Evolutionary conservation across 331 rosid genomes (phyloP).

Genomic region (Rhamnella rubrinervis): DNA sequence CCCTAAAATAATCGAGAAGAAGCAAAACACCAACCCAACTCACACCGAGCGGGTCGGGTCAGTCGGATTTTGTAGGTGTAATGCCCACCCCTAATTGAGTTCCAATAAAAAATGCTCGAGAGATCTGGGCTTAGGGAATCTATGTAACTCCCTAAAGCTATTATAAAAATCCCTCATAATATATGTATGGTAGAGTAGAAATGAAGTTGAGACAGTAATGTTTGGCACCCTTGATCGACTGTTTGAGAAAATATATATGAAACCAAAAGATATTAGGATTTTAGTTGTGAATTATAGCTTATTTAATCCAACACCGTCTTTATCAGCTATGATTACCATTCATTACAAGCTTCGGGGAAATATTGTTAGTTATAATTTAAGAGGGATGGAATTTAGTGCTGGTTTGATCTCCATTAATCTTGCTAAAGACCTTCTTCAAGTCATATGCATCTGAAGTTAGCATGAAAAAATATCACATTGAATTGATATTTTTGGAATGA

Average conservation of each 20-base stretch:
- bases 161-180: constrained; percentile 48
- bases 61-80: too few species aligned
- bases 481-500: constrained; percentile 64
- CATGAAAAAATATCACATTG: constrained; percentile 58
- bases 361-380: constrained; percentile 38
- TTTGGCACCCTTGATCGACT: constrained; percentile 54
- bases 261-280: constrained; percentile 51
- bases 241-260: constrained; percentile 36
- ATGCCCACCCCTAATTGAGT: too few species aligned
- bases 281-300: constrained; percentile 55
- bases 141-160: constrained; percentile 58
- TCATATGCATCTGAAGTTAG: constrained; percentile 53
- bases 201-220: constrained; percentile 53
- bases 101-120: constrained; percentile 52
- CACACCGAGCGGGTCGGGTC: too few species aligned
- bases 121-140: constrained; percentile 56
- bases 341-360: constrained; percentile 56
- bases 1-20: too few species aligned
- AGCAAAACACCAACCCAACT: too few species aligned
- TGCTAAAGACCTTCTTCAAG: constrained; percentile 56
- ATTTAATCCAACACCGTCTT: constrained; percentile 59
- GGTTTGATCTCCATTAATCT: constrained; percentile 59
- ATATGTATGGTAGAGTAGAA: constrained; percentile 55
- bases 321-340: constrained; percentile 50
- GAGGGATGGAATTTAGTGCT: constrained; percentile 66